Conservation (phyloP, 352 stramenopile genomes). For the Elongisporangium anandrum region DNA sequence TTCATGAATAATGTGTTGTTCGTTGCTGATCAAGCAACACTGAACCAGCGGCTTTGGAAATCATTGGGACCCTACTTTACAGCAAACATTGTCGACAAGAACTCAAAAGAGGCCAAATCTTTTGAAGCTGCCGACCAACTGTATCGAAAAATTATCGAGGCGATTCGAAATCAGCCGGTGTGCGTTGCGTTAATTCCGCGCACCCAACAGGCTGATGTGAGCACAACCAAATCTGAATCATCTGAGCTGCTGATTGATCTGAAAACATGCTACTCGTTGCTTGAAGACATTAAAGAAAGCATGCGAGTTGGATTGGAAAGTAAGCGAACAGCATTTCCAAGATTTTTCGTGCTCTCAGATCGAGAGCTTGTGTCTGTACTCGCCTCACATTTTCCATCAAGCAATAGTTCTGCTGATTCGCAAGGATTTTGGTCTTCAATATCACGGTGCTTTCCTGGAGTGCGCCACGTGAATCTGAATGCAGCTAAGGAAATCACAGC, state of each 20-base stretch:
- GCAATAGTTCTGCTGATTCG: conserved; percentile 9
- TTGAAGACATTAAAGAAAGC: conserved; percentile 39
- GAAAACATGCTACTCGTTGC: conserved; percentile 23
- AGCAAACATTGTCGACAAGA: conserved; percentile 37
- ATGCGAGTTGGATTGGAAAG: conserved; percentile 43
- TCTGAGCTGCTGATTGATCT: conserved; percentile 30
- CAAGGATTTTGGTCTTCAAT: conserved; percentile 37
- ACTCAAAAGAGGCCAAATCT: conserved; percentile 30
- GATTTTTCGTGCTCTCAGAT: conserved; percentile 71
- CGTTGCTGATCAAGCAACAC: conserved; percentile 32
- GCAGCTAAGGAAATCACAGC: conserved; percentile 44
- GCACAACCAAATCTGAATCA: neutral
- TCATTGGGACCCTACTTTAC: conserved; percentile 45
- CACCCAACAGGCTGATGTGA: neutral
- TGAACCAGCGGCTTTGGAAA: conserved; percentile 45
- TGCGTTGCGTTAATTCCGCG: conserved; percentile 31
- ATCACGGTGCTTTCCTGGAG: conserved; percentile 53
- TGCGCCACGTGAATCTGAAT: conserved; percentile 44
- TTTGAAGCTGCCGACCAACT: conserved; percentile 41
- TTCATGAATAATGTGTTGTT: conserved; percentile 38
- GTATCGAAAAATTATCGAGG: conserved; percentile 21
- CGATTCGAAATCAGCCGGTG: conserved; percentile 21
- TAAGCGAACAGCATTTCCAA: conserved; percentile 49
- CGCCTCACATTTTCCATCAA: conserved; percentile 12
- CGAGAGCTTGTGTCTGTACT: conserved; percentile 45